Conservation (phyloP, 1,284 basidiomycete genomes). For the Trichosporon coremiiforme region DNA sequence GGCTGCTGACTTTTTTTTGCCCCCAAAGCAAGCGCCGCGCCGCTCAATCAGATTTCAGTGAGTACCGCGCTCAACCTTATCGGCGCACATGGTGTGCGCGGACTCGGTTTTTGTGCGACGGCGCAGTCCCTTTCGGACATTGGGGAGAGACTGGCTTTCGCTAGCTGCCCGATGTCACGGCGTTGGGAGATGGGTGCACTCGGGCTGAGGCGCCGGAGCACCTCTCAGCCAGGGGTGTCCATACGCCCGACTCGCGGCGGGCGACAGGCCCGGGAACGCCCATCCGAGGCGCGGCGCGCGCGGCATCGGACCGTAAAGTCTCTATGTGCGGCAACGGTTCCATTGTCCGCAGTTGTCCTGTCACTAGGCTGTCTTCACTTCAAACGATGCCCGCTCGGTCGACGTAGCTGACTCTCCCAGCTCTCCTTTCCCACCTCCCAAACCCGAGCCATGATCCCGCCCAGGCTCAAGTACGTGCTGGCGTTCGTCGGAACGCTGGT, state of each 20-base stretch:
- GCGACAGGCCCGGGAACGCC: not conserved
- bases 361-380: not conserved
- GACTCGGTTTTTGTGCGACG: not conserved
- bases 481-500: slow-evolving; percentile 8
- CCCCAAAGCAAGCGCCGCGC: not conserved
- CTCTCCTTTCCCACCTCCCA: not conserved
- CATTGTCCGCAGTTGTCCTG: not conserved
- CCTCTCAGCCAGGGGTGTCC: not conserved
- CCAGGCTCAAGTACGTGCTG: slow-evolving; percentile 1
- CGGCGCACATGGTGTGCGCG: slow-evolving; percentile 1
- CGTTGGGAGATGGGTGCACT: not conserved
- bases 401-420: not conserved
- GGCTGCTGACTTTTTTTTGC: not conserved
- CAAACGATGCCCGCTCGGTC: not conserved
- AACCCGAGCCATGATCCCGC: not conserved
- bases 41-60: not conserved
- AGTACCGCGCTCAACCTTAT: slow-evolving; percentile 1
- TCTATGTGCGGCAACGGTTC: not conserved
- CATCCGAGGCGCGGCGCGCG: not conserved
- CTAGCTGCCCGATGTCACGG: not conserved
- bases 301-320: not conserved
- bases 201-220: too few species aligned
- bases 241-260: not conserved
- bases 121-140: not conserved
- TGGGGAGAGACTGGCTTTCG: not conserved